A percentile compares a stretch with the other conserved stretches of the same genome.
Evolutionary conservation across 345 rosid species (phyloP).

Genomic region (Aurinia saxatilis): DNA sequence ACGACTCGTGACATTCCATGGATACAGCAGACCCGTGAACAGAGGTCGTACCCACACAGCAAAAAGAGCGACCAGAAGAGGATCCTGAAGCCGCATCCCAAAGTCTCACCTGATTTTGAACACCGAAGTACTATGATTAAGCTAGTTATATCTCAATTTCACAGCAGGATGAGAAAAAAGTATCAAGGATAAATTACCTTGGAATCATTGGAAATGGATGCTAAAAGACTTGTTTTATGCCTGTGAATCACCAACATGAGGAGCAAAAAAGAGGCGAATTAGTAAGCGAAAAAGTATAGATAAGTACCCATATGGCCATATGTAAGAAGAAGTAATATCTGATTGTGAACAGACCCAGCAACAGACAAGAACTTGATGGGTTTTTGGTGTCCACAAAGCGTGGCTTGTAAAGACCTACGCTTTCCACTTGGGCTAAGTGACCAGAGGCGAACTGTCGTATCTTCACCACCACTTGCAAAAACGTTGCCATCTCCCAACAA

Average conservation of each 20-base stretch:
- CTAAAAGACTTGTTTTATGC: conserved; percentile 51
- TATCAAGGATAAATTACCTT: conserved; percentile 35
- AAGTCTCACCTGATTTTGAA: conserved; percentile 43
- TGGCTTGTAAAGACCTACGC: conserved; percentile 55
- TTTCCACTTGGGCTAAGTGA: conserved; percentile 38
- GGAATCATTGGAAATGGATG: conserved; percentile 47
- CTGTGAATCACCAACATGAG: conserved; percentile 21
- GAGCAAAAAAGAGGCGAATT: neutral
- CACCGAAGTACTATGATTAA: neutral
- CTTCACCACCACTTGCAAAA: conserved; percentile 70
- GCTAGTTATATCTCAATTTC: neutral
- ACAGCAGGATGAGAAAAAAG: no score
- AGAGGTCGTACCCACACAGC: conserved; percentile 62
- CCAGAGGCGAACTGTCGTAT: conserved; percentile 65
- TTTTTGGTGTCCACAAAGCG: conserved; percentile 54
- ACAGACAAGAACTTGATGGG: conserved; percentile 51
- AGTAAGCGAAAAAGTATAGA: neutral
- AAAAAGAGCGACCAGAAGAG: conserved; percentile 47
- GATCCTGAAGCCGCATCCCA: conserved; percentile 53
- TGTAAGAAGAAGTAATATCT: no score
- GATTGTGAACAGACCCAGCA: conserved; percentile 39
- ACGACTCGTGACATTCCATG: conserved; percentile 52
- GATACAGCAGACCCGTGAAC: conserved; percentile 41
- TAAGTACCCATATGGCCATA: no score
- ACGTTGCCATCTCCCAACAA: conserved; percentile 48